These are phyloP conservation scores for Melampsora americana DNA, from an alignment of 1,284 basidiomycete species.

Conservation along the genomic window DNA sequence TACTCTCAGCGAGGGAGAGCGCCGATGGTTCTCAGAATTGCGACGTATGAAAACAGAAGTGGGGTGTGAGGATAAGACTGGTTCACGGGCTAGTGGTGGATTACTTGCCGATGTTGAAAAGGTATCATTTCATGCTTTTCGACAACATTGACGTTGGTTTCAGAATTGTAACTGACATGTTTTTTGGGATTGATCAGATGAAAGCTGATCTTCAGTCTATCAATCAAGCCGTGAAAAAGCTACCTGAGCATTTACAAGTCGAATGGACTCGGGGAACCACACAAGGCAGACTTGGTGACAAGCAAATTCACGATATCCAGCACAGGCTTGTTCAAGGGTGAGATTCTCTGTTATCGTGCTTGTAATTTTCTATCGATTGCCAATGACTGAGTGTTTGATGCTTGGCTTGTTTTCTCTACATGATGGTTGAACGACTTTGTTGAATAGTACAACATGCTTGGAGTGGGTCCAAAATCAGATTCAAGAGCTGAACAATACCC, in stretches of 20 bases:
- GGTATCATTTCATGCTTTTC: neutral
- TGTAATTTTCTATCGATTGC: neutral
- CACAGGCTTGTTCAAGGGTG: slow-evolving; percentile 7
- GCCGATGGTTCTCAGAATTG: slow-evolving; percentile 89
- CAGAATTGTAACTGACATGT: neutral
- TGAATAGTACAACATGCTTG: neutral
- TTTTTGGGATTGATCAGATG: neutral
- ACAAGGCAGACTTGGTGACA: slow-evolving; percentile 11
- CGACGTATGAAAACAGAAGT: slow-evolving; percentile 74
- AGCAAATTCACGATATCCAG: slow-evolving; percentile 3
- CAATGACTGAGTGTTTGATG: neutral
- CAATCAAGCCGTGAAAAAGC: neutral
- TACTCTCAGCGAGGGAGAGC: slow-evolving; percentile 72
- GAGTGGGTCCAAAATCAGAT: slow-evolving; percentile 2
- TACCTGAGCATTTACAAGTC: neutral
- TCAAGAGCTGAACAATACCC: neutral
- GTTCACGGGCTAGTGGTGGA: neutral
- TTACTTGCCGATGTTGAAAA: slow-evolving; percentile 4
- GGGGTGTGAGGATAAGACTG: slow-evolving; percentile 43
- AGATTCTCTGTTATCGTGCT: neutral
- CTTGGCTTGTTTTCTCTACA: neutral
- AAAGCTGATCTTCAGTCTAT: neutral
- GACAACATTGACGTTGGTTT: neutral
- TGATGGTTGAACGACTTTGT: neutral
- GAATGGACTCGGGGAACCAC: slow-evolving; percentile 6